Conservation (phyloP, 164 flowering plant genomes). For the Santalum album region DNA sequence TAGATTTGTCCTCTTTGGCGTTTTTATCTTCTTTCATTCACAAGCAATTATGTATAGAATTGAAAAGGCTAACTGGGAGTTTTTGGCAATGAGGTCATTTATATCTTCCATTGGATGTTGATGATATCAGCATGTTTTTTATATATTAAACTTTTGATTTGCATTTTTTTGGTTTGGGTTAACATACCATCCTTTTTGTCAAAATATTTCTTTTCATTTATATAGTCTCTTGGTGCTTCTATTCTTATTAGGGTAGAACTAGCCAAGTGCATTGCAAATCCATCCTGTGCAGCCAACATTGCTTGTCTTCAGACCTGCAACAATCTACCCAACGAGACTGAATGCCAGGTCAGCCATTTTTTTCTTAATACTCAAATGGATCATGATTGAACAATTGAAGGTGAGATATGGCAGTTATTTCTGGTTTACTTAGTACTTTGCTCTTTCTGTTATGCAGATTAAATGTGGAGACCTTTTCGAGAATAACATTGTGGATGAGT, state of each 20-base stretch:
- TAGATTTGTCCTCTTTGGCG: too few relatives aligned
- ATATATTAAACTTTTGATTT: too few relatives aligned
- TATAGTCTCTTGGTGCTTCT: conserved; percentile 2
- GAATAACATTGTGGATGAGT: conserved; percentile 80
- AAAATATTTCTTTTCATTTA: neutral
- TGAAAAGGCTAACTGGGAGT: too few relatives aligned
- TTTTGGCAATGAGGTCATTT: too few relatives aligned
- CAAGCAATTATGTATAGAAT: too few relatives aligned
- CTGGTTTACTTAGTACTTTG: conserved; percentile 13
- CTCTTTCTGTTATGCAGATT: conserved; percentile 42
- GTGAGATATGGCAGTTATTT: neutral
- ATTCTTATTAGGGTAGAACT: conserved; percentile 59
- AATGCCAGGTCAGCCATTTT: conserved; percentile 60
- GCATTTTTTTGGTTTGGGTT: too few relatives aligned
- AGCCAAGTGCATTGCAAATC: conserved; percentile 86
- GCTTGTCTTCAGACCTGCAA: conserved; percentile 98
- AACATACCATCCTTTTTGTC: too few relatives aligned
- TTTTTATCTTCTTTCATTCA: too few relatives aligned
- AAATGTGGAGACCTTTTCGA: conserved; percentile 94
- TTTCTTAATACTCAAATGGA: neutral
- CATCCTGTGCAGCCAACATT: conserved; percentile 91
- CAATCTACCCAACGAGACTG: conserved; percentile 88
- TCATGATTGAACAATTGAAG: neutral
- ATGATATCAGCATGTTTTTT: too few relatives aligned
- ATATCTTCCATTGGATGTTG: too few relatives aligned